phyloP scores from a whole-genome alignment of 23 red algal species.

The Agarophyton chilense region DNA sequence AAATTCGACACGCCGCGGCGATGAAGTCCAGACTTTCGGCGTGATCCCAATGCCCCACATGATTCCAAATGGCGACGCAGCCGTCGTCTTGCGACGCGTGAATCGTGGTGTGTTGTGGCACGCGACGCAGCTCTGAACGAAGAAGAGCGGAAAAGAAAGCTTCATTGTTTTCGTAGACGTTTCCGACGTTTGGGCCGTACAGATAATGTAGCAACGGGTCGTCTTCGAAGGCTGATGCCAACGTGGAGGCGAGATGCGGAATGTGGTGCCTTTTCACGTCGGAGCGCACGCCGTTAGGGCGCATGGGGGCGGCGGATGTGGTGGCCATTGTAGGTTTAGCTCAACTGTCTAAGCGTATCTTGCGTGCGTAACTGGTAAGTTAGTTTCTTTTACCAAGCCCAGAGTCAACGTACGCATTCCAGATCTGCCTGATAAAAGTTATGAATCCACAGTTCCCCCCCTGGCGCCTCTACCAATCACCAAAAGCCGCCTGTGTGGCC shows the following conservation, averaged over 20 bases:
- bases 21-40: background rate
- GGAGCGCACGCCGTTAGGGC: background rate
- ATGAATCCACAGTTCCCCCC: no score
- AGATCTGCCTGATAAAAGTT: no score
- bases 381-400: no score
- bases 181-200: background rate
- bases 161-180: background rate
- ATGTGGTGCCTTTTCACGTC: background rate
- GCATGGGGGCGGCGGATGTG: background rate
- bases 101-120: background rate
- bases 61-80: background rate
- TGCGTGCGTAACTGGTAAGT: no score
- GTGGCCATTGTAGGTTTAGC: background rate
- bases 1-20: background rate
- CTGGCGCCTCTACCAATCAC: no score
- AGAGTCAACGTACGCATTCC: no score
- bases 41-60: background rate
- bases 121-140: background rate
- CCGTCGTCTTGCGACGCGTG: background rate
- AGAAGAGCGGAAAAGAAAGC: background rate
- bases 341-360: no score
- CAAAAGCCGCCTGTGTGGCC: no score
- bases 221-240: background rate
- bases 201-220: background rate
- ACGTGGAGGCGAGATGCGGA: background rate